Evolutionary conservation across 2,329 filamentous ascomycete species (phyloP).

Genomic region (Ascochyta fabae): DNA sequence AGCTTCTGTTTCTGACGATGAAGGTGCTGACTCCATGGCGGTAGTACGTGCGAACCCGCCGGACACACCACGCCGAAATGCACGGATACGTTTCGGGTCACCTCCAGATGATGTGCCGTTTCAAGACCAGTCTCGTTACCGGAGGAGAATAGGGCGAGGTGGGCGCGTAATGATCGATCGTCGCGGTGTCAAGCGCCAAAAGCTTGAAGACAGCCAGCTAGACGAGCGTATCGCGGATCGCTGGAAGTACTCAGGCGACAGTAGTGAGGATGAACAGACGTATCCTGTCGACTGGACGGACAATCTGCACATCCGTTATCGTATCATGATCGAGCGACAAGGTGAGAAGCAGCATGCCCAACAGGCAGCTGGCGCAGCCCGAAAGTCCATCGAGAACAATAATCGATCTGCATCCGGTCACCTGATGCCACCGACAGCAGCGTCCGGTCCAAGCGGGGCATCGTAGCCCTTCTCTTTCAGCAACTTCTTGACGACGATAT

Average conservation of each 20-base stretch:
- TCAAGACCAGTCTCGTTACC: slow-evolving; percentile 68
- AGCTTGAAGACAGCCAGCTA: slow-evolving; percentile 22
- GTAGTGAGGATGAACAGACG: slow-evolving; percentile 75
- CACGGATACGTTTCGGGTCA: slow-evolving; percentile 47
- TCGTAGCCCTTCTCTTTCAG: slow-evolving; percentile 18
- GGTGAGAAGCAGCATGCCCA: slow-evolving; percentile 46
- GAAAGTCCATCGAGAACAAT: slow-evolving; percentile 43
- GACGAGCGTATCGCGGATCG: slow-evolving; percentile 47
- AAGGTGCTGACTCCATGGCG: slow-evolving; percentile 48
- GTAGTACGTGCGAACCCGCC: slow-evolving; percentile 43
- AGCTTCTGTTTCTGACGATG: slow-evolving; percentile 53
- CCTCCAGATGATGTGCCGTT: slow-evolving; percentile 49
- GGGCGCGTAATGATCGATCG: slow-evolving; percentile 90
- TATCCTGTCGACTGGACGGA: slow-evolving; percentile 77
- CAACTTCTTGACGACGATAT: slow-evolving; percentile 25
- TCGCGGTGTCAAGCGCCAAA: slow-evolving; percentile 67
- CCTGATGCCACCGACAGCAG: slow-evolving; percentile 39
- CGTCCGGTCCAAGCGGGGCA: slow-evolving; percentile 9
- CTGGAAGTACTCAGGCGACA: slow-evolving; percentile 88
- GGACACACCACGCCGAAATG: slow-evolving; percentile 33
- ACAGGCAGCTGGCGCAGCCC: slow-evolving; percentile 28
- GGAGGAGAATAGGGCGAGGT: slow-evolving; percentile 82
- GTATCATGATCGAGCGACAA: slow-evolving; percentile 57
- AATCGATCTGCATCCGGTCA: slow-evolving; percentile 47
- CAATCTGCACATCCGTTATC: slow-evolving; percentile 63